Conservation (phyloP, 2,329 filamentous ascomycete genomes). For the Apiospora pterosperma region DNA sequence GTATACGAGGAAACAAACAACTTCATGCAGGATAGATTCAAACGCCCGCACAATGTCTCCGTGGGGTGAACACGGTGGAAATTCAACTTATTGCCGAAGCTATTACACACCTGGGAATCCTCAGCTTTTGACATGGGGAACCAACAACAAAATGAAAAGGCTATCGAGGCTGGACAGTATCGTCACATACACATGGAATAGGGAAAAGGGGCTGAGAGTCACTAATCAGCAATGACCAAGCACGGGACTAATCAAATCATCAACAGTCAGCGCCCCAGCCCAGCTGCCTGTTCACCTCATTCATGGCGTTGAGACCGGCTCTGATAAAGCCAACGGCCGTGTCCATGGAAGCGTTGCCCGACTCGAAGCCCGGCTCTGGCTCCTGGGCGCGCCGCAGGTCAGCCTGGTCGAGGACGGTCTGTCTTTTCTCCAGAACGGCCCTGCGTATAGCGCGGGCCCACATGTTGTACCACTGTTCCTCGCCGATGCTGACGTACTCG, state of each 20-base stretch:
- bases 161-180: too few relatives aligned
- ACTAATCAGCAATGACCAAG: not conserved
- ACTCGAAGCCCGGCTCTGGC: conserved; percentile 33
- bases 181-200: too few relatives aligned
- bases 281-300: conserved; percentile 48
- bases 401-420: conserved; percentile 52
- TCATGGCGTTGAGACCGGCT: conserved; percentile 48
- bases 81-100: too few relatives aligned
- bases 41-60: too few relatives aligned
- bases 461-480: conserved; percentile 59
- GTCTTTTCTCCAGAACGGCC: conserved; percentile 55
- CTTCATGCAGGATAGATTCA: too few relatives aligned
- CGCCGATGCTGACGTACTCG: conserved; percentile 50
- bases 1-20: too few relatives aligned
- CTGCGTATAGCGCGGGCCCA: conserved; percentile 60
- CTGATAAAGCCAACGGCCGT: conserved; percentile 38
- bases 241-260: not conserved
- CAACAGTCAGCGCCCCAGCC: conserved; percentile 42
- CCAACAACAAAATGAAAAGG: too few relatives aligned
- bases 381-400: conserved; percentile 47
- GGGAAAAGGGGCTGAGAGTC: too few relatives aligned
- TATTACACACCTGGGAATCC: not conserved
- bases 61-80: too few relatives aligned
- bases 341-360: conserved; percentile 37
- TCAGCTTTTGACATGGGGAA: too few relatives aligned